Percentiles rank a stretch among this genome's conserved stretches.
phyloP scores from a whole-genome alignment of 1,284 basidiomycete genomes.

The Ustilago lituana region DNA sequence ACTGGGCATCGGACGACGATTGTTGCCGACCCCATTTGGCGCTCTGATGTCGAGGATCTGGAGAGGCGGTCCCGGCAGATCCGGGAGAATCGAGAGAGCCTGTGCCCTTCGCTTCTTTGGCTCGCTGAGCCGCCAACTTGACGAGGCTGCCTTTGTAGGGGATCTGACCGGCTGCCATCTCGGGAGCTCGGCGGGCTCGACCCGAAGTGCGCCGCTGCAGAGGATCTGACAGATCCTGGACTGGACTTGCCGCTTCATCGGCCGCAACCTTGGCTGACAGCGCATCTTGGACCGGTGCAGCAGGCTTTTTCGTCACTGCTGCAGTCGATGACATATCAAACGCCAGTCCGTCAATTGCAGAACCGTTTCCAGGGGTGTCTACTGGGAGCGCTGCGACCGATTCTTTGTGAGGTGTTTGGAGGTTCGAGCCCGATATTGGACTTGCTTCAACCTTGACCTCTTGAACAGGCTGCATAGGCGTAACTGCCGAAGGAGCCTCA shows the following conservation, averaged over 20 bases:
- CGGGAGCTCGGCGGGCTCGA: conserved; percentile 41
- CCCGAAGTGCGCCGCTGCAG: conserved; percentile 37
- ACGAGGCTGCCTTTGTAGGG: conserved; percentile 47
- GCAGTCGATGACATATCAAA: not conserved
- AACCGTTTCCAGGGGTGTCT: not conserved
- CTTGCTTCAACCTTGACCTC: conserved; percentile 15
- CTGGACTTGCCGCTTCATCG: not conserved
- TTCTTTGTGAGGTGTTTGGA: not conserved
- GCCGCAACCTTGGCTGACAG: not conserved
- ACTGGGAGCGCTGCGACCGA: not conserved
- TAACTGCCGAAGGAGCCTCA: not conserved
- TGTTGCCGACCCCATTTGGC: conserved; percentile 16
- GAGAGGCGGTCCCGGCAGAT: conserved; percentile 28
- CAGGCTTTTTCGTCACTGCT: not conserved
- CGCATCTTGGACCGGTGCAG: not conserved
- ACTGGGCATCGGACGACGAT: not conserved
- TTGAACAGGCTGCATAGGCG: not conserved
- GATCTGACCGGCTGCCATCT: conserved; percentile 52
- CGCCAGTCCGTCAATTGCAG: not conserved
- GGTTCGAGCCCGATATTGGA: not conserved
- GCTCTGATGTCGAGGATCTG: conserved; percentile 28
- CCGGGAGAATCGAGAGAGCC: conserved; percentile 16
- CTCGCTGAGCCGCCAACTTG: conserved; percentile 45
- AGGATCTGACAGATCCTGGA: conserved; percentile 14
- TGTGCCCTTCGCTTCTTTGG: conserved; percentile 31